Evolutionary conservation across 2,329 filamentous ascomycete species (phyloP).

Genomic region (Hypoxylon sp.): DNA sequence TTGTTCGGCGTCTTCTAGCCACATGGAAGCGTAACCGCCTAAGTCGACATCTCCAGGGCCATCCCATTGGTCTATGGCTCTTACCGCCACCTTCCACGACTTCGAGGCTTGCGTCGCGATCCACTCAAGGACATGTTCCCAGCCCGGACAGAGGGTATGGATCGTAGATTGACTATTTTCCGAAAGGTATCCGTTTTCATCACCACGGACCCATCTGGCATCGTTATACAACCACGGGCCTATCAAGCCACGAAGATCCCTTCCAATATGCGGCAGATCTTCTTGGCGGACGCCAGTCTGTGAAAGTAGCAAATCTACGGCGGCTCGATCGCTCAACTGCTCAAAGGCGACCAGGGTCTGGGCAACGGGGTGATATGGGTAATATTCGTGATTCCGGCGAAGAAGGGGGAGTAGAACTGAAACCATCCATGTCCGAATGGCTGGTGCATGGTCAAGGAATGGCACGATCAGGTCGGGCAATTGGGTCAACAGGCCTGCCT

Average conservation of each 20-base stretch:
- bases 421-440: slow-evolving; percentile 77
- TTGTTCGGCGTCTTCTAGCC: slow-evolving; percentile 73
- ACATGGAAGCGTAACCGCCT: slow-evolving; percentile 70
- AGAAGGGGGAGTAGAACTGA: slow-evolving; percentile 78
- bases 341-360: slow-evolving; percentile 76
- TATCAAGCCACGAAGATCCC: slow-evolving; percentile 77
- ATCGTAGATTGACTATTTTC: slow-evolving; percentile 48
- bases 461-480: slow-evolving; percentile 77
- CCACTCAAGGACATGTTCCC: slow-evolving; percentile 80
- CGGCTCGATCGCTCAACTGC: slow-evolving; percentile 69
- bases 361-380: slow-evolving; percentile 65
- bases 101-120: slow-evolving; percentile 71
- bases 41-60: slow-evolving; percentile 80
- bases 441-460: slow-evolving; percentile 74
- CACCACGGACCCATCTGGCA: slow-evolving; percentile 66
- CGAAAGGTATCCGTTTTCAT: slow-evolving; percentile 45
- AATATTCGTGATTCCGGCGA: slow-evolving; percentile 78
- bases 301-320: slow-evolving; percentile 73
- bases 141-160: slow-evolving; percentile 68
- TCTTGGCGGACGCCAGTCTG: slow-evolving; percentile 64
- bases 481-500: slow-evolving; percentile 79
- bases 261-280: slow-evolving; percentile 63
- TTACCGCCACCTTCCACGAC: slow-evolving; percentile 74
- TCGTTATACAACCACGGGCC: slow-evolving; percentile 82
- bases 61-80: slow-evolving; percentile 79